Evolutionary conservation across 2,329 filamentous ascomycete genomes (phyloP), one percentile per base, ranked within the genome.

Genomic region (Pestalotiopsis sp.): DNA sequence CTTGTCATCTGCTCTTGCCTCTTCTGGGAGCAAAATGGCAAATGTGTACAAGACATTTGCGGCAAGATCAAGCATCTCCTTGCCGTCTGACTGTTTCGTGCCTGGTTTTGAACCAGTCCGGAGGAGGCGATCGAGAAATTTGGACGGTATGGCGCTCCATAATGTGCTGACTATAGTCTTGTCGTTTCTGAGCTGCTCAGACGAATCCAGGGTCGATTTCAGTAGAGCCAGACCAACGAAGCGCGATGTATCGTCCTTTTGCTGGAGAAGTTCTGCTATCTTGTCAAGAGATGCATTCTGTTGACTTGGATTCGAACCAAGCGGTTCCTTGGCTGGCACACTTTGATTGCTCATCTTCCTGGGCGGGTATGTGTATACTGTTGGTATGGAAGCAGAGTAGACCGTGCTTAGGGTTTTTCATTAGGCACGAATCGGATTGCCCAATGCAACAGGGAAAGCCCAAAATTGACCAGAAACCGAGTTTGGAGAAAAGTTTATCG

Each of bases 171-270:
- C 74, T 7, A 75, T 76, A 2, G 78, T 77, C 11, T 82, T 79
- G 76, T 90, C 83, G 65, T 83, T 78, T 59, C 83, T 83, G 25
- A 90, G 77, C n/a, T 83, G 77, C 25, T 83, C 79, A 5, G 87
- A 85, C 74, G 88, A 89, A 77, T 92, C 90, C 39, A 93, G 82
- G 13, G 91, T 79, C n/a, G 88, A 87, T 74, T 90, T 91, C 64
- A 92, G 83, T 25, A 92, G 82, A 1, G 90, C 88, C 25, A 93
- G 81, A 7, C 90, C 91, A 52, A 92, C 90, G 72, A 93, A 92
- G 74, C 88, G 86, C 23, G 89, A 88, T 0, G 91, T 92, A 75
- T 93, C 90, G 75, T 92, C 86, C 69, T 88, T 89, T 66, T 87
- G 79, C 66, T 82, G 81, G 41, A 93, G 83, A 2, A 92, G 83